These are phyloP conservation scores for Penicillium canescens DNA, from an alignment of 495 filamentous ascomycete genomes.

Conservation along the genomic window DNA sequence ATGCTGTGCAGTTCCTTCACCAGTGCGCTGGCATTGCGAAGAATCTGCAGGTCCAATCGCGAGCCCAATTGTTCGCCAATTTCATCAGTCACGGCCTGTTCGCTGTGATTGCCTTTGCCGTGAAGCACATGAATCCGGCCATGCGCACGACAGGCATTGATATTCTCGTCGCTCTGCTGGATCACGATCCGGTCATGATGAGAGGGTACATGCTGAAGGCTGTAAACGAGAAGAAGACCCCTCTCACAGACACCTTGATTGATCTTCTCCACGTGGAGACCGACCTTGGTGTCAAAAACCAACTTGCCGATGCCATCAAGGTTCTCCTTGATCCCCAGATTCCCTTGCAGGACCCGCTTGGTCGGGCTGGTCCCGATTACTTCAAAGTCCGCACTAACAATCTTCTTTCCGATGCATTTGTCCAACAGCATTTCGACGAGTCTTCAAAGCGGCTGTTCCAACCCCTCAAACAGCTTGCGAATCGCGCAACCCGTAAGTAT, in stretches of 20 bases:
- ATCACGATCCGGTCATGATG: constrained; percentile 94
- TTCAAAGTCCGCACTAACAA: constrained; percentile 63
- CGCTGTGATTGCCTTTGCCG: constrained; percentile 85
- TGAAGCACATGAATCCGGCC: constrained; percentile 78
- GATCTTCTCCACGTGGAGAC: constrained; percentile 88
- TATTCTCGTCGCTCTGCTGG: constrained; percentile 89
- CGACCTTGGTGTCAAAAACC: constrained; percentile 92
- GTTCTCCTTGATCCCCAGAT: constrained; percentile 85
- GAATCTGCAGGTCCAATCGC: constrained; percentile 79
- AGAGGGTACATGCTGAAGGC: constrained; percentile 89
- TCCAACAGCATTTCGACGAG: constrained; percentile 85
- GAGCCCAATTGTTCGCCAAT: constrained; percentile 80
- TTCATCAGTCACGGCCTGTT: constrained; percentile 89
- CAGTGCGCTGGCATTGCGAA: constrained; percentile 95
- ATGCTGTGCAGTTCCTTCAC: constrained; percentile 94
- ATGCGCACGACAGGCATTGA: constrained; percentile 93
- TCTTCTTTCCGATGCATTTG: constrained; percentile 81
- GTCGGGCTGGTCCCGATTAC: constrained; percentile 69
- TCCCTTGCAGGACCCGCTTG: constrained; percentile 59
- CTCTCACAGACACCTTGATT: constrained; percentile 91
- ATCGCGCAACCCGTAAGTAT: constrained; percentile 56
- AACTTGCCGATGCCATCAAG: constrained; percentile 94
- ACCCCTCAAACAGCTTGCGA: constrained; percentile 80
- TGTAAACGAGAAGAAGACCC: constrained; percentile 80
- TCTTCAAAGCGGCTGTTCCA: constrained; percentile 85